Conservation (phyloP, 768 basidiomycete genomes). For the Podaxis pistillaris region DNA sequence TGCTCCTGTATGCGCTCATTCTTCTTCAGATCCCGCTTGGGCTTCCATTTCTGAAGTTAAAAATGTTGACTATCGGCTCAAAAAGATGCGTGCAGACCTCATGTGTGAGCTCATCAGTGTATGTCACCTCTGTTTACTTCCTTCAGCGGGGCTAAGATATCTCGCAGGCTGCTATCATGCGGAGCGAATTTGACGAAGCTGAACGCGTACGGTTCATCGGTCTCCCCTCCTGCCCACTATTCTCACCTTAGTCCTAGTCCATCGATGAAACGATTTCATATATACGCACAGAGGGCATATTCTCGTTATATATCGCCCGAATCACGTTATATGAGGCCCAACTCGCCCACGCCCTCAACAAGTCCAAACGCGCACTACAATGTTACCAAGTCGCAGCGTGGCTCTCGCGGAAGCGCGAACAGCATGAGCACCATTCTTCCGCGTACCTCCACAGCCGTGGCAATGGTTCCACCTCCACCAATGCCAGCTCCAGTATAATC, state of each 20-base stretch:
- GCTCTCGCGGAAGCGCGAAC: slow-evolving; percentile 29
- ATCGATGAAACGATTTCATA: slow-evolving; percentile 51
- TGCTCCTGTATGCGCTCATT: slow-evolving; percentile 8
- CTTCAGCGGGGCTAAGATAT: background rate
- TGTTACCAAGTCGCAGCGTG: slow-evolving; percentile 65
- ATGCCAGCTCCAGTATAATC: background rate
- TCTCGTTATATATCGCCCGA: slow-evolving; percentile 53
- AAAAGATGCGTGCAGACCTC: slow-evolving; percentile 69
- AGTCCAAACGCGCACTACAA: slow-evolving; percentile 48
- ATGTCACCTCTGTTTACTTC: slow-evolving; percentile 20
- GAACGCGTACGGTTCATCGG: slow-evolving; percentile 45
- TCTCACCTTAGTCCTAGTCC: slow-evolving; percentile 16
- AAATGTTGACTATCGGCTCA: slow-evolving; percentile 46
- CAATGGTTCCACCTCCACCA: background rate
- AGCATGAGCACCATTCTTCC: background rate
- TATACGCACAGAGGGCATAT: slow-evolving; percentile 57
- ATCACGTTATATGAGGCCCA: slow-evolving; percentile 72
- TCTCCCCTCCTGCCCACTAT: background rate
- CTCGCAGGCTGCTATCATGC: slow-evolving; percentile 58
- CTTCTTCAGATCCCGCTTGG: slow-evolving; percentile 51
- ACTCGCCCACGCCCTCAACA: slow-evolving; percentile 65
- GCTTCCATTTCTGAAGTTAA: slow-evolving; percentile 49
- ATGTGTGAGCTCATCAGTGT: slow-evolving; percentile 70
- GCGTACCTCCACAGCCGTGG: background rate
- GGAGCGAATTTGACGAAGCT: slow-evolving; percentile 66